Conservation (phyloP, 805 yeast species). For the Candida boleticola region DNA sequence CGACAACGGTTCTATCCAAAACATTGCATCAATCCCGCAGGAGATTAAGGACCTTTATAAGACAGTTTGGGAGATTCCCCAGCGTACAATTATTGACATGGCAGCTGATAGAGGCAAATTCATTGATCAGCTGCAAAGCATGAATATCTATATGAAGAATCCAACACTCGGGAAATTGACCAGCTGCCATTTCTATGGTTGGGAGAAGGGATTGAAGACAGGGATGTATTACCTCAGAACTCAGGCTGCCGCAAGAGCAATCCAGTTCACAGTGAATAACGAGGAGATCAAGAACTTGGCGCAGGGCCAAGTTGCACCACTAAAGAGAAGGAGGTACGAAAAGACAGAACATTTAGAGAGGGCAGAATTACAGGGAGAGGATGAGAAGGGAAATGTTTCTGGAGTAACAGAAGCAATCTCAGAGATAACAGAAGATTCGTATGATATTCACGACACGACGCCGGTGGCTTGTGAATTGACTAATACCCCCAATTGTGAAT, state of each 20-base stretch:
- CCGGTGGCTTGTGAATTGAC: constrained; percentile 31
- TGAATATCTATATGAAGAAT: constrained; percentile 36
- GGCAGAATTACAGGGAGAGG: neutral
- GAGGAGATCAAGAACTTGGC: neutral
- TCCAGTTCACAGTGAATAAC: constrained; percentile 19
- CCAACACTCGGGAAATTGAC: constrained; percentile 40
- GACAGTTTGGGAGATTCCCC: constrained; percentile 97
- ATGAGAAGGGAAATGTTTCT: neutral
- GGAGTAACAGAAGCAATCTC: no score
- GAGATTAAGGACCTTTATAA: constrained; percentile 77
- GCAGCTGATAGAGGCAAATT: constrained; percentile 76
- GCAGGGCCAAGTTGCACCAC: constrained; percentile 2
- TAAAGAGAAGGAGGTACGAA: constrained; percentile 23
- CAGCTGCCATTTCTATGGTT: constrained; percentile 43
- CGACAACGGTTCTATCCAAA: constrained; percentile 83
- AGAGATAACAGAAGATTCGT: no score
- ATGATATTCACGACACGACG: constrained; percentile 33
- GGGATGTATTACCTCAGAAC: constrained; percentile 42
- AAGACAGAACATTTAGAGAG: constrained; percentile 8
- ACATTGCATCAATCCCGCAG: constrained; percentile 68
- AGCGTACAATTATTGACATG: constrained; percentile 80
- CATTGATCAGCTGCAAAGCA: constrained; percentile 54
- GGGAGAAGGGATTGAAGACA: constrained; percentile 38
- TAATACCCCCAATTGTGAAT: constrained; percentile 34
- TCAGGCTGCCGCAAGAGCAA: constrained; percentile 37